Percentiles rank a stretch among this genome's conserved stretches.
Evolutionary conservation across 345 rosid genomes (phyloP).

Genomic region (Boechera retrofracta): DNA sequence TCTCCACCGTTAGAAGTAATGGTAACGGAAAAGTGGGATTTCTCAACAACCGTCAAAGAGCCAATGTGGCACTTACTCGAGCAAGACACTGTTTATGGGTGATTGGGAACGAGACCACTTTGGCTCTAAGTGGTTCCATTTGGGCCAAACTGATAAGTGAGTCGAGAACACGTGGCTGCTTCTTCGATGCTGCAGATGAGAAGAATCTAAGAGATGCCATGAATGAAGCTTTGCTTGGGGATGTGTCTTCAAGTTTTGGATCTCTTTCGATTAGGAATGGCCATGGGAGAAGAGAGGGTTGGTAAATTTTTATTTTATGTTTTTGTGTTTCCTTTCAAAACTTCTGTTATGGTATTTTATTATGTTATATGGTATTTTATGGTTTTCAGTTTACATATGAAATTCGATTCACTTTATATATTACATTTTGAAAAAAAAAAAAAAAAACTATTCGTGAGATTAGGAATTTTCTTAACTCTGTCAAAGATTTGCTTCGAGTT

Average conservation of each 20-base stretch:
- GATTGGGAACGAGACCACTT: slow-evolving; percentile 49
- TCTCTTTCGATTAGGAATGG: slow-evolving; percentile 17
- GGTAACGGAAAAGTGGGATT: slow-evolving; percentile 46
- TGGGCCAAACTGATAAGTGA: slow-evolving; percentile 48
- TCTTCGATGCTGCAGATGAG: slow-evolving; percentile 43
- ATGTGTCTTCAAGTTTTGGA: slow-evolving; percentile 23
- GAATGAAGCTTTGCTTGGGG: slow-evolving; percentile 21
- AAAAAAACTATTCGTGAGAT: too few species aligned
- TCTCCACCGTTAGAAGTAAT: slow-evolving; percentile 55
- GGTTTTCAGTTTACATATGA: background rate
- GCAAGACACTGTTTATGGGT: slow-evolving; percentile 54
- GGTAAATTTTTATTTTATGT: background rate
- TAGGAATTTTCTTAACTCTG: too few species aligned
- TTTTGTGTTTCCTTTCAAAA: background rate
- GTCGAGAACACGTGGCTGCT: slow-evolving; percentile 42
- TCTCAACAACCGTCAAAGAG: slow-evolving; percentile 42
- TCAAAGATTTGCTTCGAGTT: too few species aligned
- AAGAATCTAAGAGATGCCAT: slow-evolving; percentile 31
- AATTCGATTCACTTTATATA: too few species aligned
- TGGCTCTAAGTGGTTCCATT: slow-evolving; percentile 38
- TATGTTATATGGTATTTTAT: background rate
- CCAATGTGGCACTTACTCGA: slow-evolving; percentile 48
- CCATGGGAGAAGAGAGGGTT: background rate
- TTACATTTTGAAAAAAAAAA: too few species aligned
- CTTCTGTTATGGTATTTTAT: background rate